Percentiles rank a stretch among this genome's conserved stretches.
These are phyloP conservation scores for Nicotiana tabacum DNA, from an alignment of 257 asterid genomes.

Conservation along the genomic window DNA sequence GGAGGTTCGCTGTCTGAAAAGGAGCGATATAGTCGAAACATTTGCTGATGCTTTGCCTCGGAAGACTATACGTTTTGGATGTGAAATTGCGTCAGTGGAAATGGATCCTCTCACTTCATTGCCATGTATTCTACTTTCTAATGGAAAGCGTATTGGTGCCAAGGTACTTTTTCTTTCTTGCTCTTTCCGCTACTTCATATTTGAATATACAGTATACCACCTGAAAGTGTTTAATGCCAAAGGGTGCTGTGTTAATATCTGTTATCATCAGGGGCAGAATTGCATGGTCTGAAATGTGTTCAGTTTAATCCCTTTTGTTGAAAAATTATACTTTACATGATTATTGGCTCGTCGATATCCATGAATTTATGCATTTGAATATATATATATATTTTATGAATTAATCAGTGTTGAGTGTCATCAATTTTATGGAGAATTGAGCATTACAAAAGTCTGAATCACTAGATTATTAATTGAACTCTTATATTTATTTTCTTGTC, in stretches of 20 bases:
- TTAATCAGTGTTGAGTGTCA: background rate
- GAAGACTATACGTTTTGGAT: slow-evolving; percentile 24
- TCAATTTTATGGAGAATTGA: background rate
- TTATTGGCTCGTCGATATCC: background rate
- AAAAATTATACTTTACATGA: background rate
- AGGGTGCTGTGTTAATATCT: background rate
- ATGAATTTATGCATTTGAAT: background rate
- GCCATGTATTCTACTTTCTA: slow-evolving; percentile 24
- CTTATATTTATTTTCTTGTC: background rate
- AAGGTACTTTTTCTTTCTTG: slow-evolving; percentile 20
- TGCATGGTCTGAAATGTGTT: background rate
- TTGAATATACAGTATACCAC: background rate
- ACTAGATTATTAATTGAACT: background rate
- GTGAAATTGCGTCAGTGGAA: slow-evolving; percentile 14
- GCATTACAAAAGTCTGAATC: background rate
- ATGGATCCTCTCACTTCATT: slow-evolving; percentile 17
- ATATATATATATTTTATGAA: background rate
- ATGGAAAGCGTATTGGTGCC: slow-evolving; percentile 17
- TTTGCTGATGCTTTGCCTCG: slow-evolving; percentile 34
- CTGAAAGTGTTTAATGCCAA: background rate
- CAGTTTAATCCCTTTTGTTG: background rate
- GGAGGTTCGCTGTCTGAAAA: slow-evolving; percentile 33
- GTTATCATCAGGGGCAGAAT: background rate
- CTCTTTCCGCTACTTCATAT: background rate
- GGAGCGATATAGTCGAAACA: slow-evolving; percentile 30